phyloP scores from a whole-genome alignment of 805 yeast genomes.

The Lipomyces spencermartinsiae region DNA sequence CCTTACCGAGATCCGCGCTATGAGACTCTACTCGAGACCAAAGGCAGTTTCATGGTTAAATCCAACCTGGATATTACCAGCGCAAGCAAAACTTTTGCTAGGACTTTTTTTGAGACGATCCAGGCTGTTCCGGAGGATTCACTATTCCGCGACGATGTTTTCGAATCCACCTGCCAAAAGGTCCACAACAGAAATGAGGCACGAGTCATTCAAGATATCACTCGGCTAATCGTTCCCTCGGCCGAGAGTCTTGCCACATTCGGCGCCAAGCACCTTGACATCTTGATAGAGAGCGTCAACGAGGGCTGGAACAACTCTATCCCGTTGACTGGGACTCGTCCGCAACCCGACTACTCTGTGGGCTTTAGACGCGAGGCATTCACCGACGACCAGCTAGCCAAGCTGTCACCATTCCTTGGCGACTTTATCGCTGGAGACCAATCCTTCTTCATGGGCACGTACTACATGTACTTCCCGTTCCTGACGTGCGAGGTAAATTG shows the following conservation, averaged over 20 bases:
- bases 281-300: not conserved
- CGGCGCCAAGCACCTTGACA: not conserved
- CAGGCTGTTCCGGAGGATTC: not conserved
- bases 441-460: not conserved
- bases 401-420: slow-evolving; percentile 1
- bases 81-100: not conserved
- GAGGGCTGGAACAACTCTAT: not conserved
- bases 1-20: not conserved
- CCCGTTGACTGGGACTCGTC: not conserved
- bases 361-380: not conserved
- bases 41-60: not conserved
- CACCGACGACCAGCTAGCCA: not conserved
- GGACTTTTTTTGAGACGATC: not conserved
- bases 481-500: not conserved
- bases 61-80: not conserved
- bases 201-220: not conserved
- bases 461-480: not conserved
- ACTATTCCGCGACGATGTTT: not conserved
- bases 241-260: not conserved
- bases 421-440: slow-evolving; percentile 1
- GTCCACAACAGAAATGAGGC: slow-evolving; percentile 1
- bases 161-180: not conserved
- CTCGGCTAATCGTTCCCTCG: not conserved
- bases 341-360: not conserved
- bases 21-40: not conserved